Conservation (phyloP, 2,329 filamentous ascomycete genomes). For the Drechslerella dactyloides region DNA sequence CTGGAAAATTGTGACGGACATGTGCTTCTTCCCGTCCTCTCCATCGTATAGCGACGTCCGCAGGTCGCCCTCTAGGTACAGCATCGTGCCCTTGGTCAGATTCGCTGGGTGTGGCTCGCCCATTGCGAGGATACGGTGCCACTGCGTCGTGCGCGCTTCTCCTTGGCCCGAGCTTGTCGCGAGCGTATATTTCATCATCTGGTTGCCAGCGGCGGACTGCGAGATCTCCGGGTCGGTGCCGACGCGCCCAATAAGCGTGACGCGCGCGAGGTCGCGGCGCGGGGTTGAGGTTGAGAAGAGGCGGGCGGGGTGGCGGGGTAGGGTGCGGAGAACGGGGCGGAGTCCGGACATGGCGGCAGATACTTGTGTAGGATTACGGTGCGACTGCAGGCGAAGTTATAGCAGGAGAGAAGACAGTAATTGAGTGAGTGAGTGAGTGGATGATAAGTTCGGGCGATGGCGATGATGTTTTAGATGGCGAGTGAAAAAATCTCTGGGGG, state of each 20-base stretch:
- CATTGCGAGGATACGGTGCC: constrained; percentile 82
- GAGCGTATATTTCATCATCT: constrained; percentile 78
- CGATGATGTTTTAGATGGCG: background rate
- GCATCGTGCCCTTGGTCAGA: constrained; percentile 67
- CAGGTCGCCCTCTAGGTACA: constrained; percentile 85
- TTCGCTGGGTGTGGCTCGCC: constrained; percentile 56
- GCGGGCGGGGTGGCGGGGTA: constrained; percentile 60
- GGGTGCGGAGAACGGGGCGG: constrained; percentile 21
- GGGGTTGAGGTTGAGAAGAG: constrained; percentile 74
- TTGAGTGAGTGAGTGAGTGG: constrained; percentile 9
- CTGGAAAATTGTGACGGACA: constrained; percentile 74
- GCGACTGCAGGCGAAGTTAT: background rate
- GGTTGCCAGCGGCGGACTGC: constrained; percentile 72
- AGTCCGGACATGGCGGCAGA: constrained; percentile 27
- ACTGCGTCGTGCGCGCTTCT: constrained; percentile 67
- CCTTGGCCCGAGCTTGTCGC: constrained; percentile 57
- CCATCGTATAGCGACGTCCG: constrained; percentile 71
- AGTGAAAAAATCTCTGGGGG: constrained; percentile 31
- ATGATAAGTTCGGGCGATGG: constrained; percentile 10
- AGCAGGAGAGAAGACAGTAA: background rate
- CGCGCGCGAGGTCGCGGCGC: constrained; percentile 71
- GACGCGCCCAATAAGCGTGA: constrained; percentile 86
- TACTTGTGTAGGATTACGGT: too few relatives aligned
- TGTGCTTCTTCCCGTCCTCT: constrained; percentile 71
- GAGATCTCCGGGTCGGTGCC: constrained; percentile 77